Conservation (phyloP, 345 rosid genomes). For the Isatis tinctoria region DNA sequence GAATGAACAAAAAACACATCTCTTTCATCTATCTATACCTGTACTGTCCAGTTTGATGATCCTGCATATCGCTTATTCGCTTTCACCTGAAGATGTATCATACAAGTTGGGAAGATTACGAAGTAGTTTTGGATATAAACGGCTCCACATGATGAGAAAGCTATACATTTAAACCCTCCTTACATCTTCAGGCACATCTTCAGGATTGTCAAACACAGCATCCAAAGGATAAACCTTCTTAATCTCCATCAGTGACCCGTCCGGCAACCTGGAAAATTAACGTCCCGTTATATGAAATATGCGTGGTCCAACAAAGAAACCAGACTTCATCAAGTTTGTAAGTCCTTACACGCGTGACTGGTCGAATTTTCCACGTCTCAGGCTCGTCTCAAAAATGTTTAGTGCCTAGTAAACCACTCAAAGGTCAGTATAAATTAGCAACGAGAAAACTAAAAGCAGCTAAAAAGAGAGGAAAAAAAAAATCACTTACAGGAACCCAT, state of each 20-base stretch:
- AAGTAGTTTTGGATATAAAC: background rate
- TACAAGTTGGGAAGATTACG: background rate
- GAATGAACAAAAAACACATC: background rate
- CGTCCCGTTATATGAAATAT: background rate
- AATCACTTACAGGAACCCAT: slow-evolving; percentile 90
- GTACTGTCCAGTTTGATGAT: slow-evolving; percentile 88
- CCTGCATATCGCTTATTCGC: slow-evolving; percentile 90
- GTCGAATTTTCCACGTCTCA: slow-evolving; percentile 94
- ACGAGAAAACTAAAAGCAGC: background rate
- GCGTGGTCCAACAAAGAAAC: background rate
- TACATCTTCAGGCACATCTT: slow-evolving; percentile 96
- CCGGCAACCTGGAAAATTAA: slow-evolving; percentile 55
- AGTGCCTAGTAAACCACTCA: slow-evolving; percentile 54
- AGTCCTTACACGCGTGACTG: slow-evolving; percentile 81
- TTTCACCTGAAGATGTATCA: slow-evolving; percentile 55
- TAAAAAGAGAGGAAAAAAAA: background rate
- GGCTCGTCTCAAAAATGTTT: slow-evolving; percentile 87
- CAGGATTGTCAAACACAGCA: slow-evolving; percentile 80
- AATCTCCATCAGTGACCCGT: slow-evolving; percentile 92
- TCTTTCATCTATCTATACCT: slow-evolving; percentile 43
- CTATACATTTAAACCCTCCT: slow-evolving; percentile 18
- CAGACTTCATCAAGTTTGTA: background rate
- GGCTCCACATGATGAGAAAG: background rate
- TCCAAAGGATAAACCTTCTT: slow-evolving; percentile 87
- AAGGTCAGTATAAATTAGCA: slow-evolving; percentile 21